These are phyloP conservation scores for Sporothrix euskadiensis DNA, from an alignment of 2,329 filamentous ascomycete genomes.

Conservation along the genomic window DNA sequence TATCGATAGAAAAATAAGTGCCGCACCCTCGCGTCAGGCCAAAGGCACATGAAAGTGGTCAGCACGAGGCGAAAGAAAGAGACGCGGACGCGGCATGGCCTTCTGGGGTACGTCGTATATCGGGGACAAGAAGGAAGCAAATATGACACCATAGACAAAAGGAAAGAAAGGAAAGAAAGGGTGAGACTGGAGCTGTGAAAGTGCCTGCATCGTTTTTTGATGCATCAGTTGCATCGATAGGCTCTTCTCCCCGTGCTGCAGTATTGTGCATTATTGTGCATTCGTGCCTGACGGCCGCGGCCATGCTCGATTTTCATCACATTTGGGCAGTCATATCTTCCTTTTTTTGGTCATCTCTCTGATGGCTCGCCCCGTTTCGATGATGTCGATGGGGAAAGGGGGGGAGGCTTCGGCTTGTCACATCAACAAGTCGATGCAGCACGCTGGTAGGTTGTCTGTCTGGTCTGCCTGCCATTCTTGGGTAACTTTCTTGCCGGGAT, in stretches of 20 bases:
- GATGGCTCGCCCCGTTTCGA: conserved; percentile 9
- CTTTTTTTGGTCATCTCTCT: neutral
- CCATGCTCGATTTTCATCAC: neutral
- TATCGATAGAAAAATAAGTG: neutral
- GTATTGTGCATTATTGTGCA: conserved; percentile 13
- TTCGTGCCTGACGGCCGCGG: conserved; percentile 25
- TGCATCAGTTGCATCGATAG: neutral
- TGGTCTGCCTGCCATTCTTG: neutral
- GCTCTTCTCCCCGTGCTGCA: neutral
- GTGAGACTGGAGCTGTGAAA: neutral
- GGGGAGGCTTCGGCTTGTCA: conserved; percentile 3
- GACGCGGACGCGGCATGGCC: neutral
- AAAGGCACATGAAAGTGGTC: neutral
- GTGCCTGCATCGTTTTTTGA: neutral
- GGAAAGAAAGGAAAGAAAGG: neutral
- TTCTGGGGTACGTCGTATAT: neutral
- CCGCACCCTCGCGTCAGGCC: neutral
- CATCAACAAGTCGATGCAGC: conserved; percentile 13
- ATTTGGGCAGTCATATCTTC: conserved; percentile 3
- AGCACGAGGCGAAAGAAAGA: neutral
- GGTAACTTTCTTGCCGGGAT: neutral
- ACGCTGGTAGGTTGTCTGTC: conserved; percentile 21
- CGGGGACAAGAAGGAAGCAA: neutral
- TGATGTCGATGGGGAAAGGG: neutral
- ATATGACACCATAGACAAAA: neutral